Evolutionary conservation across 345 rosid species (phyloP), one percentile per base, ranked within the genome.

Genomic region (Hirschfeldia incana): DNA sequence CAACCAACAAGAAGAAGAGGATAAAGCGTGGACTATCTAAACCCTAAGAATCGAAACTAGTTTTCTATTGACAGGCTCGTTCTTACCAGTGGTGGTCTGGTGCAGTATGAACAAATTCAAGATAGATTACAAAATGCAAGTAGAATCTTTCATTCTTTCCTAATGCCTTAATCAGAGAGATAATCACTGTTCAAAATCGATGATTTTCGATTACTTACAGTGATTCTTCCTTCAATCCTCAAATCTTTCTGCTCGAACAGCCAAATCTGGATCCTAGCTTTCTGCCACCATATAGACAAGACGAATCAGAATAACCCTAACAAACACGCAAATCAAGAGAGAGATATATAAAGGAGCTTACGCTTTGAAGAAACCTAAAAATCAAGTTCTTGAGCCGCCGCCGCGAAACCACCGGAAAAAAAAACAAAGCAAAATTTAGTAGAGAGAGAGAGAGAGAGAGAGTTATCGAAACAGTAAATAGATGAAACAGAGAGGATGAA

Each of bases 201-300:
- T 21, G 21, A 21, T 21, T 21, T 21, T 21, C 21, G 21, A 21
- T 21, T 21, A 21, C 76, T 82, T 12, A 82, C 85, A 65, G 81
- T 82, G 0, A 82, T 82, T 70, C 85, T 79, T 69, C 98, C 99
- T 83, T 95, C 97, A 55, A 93, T 93, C 82, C 97, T 90, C 86
- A 84, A 64, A 80, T 95, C 98, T 76, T 90, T 93, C 94, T 93
- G 98, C 86, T 93, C 99, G 74, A 90, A 95, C 2, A 95, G 89
- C 98, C 98, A 95, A 85, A 95, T 93, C 92, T 93, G 96, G 60
- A 95, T 93, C 60, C 98, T 84, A 76, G 99, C 93, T 93, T 93
- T 95, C 98, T 93, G 88, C 16, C 67, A 29, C 36, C 72, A 13
- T 53, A 29, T 0, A 74, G 6, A 16, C 42, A 28, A 6, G 28